Base-by-base conservation (phyloP, 139 green algal species). In the Desmodesmus armatus region DNA sequence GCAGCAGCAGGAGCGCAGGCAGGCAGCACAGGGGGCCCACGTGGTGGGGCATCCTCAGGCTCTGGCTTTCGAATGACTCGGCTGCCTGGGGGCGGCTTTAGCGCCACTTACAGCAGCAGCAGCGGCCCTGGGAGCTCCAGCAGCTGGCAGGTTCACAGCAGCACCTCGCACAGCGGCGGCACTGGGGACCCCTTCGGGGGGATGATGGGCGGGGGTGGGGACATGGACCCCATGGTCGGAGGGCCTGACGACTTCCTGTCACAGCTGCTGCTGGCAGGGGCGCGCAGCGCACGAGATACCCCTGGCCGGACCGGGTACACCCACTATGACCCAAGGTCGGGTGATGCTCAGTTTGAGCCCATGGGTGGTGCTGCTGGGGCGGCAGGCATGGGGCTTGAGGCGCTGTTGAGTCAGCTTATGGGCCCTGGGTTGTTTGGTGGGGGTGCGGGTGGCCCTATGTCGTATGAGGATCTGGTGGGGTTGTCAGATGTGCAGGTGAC, bases 201-300 rank as follows among this genome's bases (percentile, higher is more conserved):
- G 7, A 39, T 67, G 13, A 76, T 49, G 41, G 17, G 7, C 15
- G 41, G 35, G 27, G 43, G 21, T 13, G 55, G 44, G 11, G 78
- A 84, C n/a, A n/a, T n/a, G n/a, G n/a, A n/a, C n/a, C n/a, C n/a
- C n/a, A n/a, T n/a, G n/a, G n/a, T n/a, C n/a, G n/a, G n/a, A n/a
- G n/a, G n/a, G n/a, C n/a, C n/a, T n/a, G n/a, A n/a, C n/a, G n/a
- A n/a, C 49, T 15, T 63, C 9, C 9, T 84, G 2, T 37, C 55
- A 2, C 39, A 84, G 78, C 60, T 84, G 63, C 78, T 84, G 78
- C 62, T 84, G 62, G 63, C 43, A 31, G 78, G 78, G 15, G 78
- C 78, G 15, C 78, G 78, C 43, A 76, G 78, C 29, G 78, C 78
- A 27, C 43, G 41, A 55, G 23, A n/a, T 67, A 43, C 31, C 29